A percentile compares a stretch with the other conserved stretches of the same genome.
phyloP scores from a whole-genome alignment of 768 basidiomycete species.

The Pleurotus pulmonarius region DNA sequence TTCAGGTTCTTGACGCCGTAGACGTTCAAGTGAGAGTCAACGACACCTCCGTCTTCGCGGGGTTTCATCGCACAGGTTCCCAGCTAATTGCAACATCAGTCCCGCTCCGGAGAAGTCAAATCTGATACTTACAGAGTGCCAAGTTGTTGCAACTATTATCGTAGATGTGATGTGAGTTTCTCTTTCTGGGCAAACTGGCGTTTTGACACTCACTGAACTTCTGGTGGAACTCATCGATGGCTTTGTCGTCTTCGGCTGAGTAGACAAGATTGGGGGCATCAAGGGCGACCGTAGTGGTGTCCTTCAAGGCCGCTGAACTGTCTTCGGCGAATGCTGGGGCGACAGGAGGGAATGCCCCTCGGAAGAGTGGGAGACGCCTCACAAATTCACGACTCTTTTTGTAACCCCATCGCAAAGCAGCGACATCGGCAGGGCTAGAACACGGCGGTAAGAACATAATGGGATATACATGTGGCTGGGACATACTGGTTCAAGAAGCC shows the following conservation, averaged over 20 bases:
- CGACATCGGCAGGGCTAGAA: slow-evolving; percentile 19
- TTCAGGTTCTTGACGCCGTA: slow-evolving; percentile 41
- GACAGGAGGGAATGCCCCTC: slow-evolving; percentile 13
- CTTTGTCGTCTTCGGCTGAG: slow-evolving; percentile 20
- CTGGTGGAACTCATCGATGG: slow-evolving; percentile 15
- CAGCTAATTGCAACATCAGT: slow-evolving; percentile 22
- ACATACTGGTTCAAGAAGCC: slow-evolving; percentile 25
- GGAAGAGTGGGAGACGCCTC: slow-evolving; percentile 30
- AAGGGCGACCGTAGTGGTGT: slow-evolving; percentile 12
- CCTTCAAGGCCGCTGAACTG: slow-evolving; percentile 8
- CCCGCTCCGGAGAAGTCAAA: neutral
- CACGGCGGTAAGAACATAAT: neutral
- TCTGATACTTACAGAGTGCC: slow-evolving; percentile 20
- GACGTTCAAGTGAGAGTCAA: slow-evolving; percentile 39
- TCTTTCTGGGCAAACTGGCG: neutral
- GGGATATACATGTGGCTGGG: neutral
- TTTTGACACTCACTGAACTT: slow-evolving; percentile 12
- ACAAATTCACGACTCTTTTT: slow-evolving; percentile 35
- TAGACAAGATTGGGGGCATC: slow-evolving; percentile 18
- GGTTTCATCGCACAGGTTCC: slow-evolving; percentile 51
- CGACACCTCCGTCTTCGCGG: slow-evolving; percentile 37
- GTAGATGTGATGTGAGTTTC: neutral
- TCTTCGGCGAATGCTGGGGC: slow-evolving; percentile 16
- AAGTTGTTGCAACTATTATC: slow-evolving; percentile 14
- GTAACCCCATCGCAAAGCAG: slow-evolving; percentile 29